Base-by-base conservation (phyloP, 2,329 filamentous ascomycete genomes). In the Colletotrichum lupini region DNA sequence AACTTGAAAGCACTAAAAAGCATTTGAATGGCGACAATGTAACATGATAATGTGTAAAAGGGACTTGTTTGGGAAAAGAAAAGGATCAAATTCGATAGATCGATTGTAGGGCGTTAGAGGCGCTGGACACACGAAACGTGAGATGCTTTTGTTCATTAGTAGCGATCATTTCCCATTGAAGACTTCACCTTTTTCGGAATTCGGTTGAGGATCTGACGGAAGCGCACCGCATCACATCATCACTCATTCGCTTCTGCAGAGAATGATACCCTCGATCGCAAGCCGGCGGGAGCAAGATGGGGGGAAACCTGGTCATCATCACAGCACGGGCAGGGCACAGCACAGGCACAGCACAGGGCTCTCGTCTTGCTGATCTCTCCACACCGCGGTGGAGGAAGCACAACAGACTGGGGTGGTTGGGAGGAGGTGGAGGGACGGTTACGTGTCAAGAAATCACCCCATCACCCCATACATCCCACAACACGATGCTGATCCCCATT, bases 311-410 rank as follows among this genome's bases (percentile, higher is more conserved):
- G 46, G 42, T 63, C 28, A 28, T 26, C 58, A 63, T 46, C 24
- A 9, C 37, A 61, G 68, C 68, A 72, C 68, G 32, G 64, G 37
- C 37, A 19, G 56, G 14, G 32, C 30, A 9, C 37, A 62, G 68
- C 68, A 72, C 68, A 52, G 64, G 32, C 30, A 9, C 37, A 62
- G 64, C 68, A 72, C 68, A 52, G 64, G 37, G 28, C 68, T 72
- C 37, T 16, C 52, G 57, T 68, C 59, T 16, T 53, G 68, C 24
- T 37, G 58, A 68, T 68, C 64, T 14, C 62, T 62, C 57, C 52
- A 52, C 68, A 62, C 68, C 16, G 37, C 42, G 60, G 14, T 22
- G 42, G 42, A 24, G 56, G 62, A 3, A 24, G 12, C n/a, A 2
- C 3, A 35, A 35, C 52, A 60, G 22, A 49, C 42, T 8, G 42